Base-by-base conservation (phyloP, 345 rosid genomes). In the Pistacia integerrima region DNA sequence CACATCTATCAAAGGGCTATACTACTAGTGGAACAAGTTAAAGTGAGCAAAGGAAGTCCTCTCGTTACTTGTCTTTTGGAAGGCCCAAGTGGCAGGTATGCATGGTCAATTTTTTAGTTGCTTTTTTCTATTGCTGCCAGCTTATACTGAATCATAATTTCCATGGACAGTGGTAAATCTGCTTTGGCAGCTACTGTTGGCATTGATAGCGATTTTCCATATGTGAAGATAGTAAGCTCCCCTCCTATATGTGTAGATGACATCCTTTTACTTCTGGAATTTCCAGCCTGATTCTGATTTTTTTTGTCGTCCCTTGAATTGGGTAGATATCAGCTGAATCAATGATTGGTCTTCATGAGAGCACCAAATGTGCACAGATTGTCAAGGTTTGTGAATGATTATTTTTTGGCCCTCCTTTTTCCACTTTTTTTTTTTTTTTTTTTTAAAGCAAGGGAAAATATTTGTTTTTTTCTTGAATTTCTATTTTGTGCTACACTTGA, bases 151-250 rank as follows among this genome's bases (percentile, higher is more conserved):
- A 71, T 59, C 75, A 48, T 65, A 41, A 67, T 73, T 44, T 49
- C 71, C 69, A 76, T 79, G 82, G 65, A 69, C 91, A 94, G 99
- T 87, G 99, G 99, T 80, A 97, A 97, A 89, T 87, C 98, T 78
- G 98, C 99, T 11, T 46, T 97, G 84, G 98, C 98, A 59, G 98
- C 98, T 57, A 97, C 98, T 58, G 90, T 88, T 80, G 99, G 99
- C 73, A 91, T 92, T 65, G 93, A 90, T 77, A 97, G 98, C 81
- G 97, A 94, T 82, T 94, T 94, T 74, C 98, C 99, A 46, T 97
- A 91, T 81, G 99, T 97, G 72, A 94, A 97, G 91, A 94, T 94
- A 69, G 98, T 97, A 88, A 87, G 98, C 72, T 79, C 76, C 69
- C 67, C 12, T 28, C 59, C 72, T 60, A 9, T 38, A 14, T 35